These are phyloP conservation scores for Chaetomium olivaceum DNA, from an alignment of 2,329 filamentous ascomycete genomes.

Conservation along the genomic window DNA sequence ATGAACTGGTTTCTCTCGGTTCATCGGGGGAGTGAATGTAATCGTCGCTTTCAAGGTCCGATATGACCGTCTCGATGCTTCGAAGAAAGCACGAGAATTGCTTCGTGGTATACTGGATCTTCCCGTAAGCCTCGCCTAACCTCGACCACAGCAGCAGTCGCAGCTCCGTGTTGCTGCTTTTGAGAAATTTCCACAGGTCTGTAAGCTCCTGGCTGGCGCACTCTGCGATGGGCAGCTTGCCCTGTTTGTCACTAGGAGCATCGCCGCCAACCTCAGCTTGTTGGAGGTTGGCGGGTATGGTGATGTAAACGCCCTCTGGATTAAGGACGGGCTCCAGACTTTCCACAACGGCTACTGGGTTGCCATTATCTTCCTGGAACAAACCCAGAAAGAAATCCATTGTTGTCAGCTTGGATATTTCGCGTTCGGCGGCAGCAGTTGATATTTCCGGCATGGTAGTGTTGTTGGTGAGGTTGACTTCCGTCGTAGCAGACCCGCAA, in stretches of 20 bases:
- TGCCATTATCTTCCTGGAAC: constrained; percentile 78
- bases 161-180: constrained; percentile 77
- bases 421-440: constrained; percentile 76
- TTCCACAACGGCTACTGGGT: constrained; percentile 84
- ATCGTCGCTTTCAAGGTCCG: constrained; percentile 62
- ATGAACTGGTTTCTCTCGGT: constrained; percentile 70
- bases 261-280: constrained; percentile 28
- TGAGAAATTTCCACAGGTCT: constrained; percentile 83
- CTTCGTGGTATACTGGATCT: constrained; percentile 83
- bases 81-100: constrained; percentile 84
- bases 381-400: constrained; percentile 95
- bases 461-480: constrained; percentile 76
- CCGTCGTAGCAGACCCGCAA: constrained; percentile 45
- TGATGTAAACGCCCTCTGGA: constrained; percentile 57
- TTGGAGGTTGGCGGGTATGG: constrained; percentile 25
- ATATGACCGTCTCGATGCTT: constrained; percentile 79
- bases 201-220: constrained; percentile 60
- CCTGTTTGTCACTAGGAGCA: constrained; percentile 29
- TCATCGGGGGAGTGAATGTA: constrained; percentile 60
- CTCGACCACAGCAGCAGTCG: constrained; percentile 87
- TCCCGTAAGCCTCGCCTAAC: constrained; percentile 83
- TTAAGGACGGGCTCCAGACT: constrained; percentile 91
- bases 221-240: constrained; percentile 49
- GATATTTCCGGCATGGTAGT: constrained; percentile 86
- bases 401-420: constrained; percentile 88